Percentiles rank a stretch among this genome's conserved stretches.
Evolutionary conservation across 2,329 filamentous ascomycete species (phyloP).

Genomic region (Botryotinia globosa): DNA sequence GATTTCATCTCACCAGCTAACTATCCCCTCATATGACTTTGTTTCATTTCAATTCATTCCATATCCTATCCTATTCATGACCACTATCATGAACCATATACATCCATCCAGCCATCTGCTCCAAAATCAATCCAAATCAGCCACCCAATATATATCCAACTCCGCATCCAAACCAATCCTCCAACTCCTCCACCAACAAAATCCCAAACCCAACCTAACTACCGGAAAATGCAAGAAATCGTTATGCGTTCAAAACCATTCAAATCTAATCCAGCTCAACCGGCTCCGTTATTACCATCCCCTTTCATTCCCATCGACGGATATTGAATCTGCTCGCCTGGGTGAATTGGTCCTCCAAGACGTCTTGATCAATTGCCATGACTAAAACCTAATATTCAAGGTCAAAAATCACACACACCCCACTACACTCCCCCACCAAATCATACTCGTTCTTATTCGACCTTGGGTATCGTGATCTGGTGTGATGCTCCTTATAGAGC

Average conservation of each 20-base stretch:
- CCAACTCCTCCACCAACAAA: background rate
- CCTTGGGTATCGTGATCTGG: background rate
- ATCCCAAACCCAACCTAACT: background rate
- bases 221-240: slow-evolving; percentile 8
- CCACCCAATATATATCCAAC: background rate
- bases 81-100: background rate
- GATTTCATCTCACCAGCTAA: background rate
- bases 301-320: background rate
- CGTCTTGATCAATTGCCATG: background rate
- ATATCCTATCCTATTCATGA: background rate
- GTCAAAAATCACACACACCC: background rate
- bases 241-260: background rate
- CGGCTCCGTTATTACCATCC: background rate
- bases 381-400: background rate
- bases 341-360: background rate
- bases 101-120: background rate
- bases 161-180: background rate
- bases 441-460: background rate
- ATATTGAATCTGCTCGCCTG: background rate
- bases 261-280: background rate
- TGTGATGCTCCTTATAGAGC: background rate
- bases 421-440: background rate
- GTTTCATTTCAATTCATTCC: background rate
- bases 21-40: background rate
- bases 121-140: background rate